Evolutionary conservation across 371 early-diverging fungal species (phyloP), one percentile per base, ranked within the genome.

Genomic region (Apophysomyces ossiformis): DNA sequence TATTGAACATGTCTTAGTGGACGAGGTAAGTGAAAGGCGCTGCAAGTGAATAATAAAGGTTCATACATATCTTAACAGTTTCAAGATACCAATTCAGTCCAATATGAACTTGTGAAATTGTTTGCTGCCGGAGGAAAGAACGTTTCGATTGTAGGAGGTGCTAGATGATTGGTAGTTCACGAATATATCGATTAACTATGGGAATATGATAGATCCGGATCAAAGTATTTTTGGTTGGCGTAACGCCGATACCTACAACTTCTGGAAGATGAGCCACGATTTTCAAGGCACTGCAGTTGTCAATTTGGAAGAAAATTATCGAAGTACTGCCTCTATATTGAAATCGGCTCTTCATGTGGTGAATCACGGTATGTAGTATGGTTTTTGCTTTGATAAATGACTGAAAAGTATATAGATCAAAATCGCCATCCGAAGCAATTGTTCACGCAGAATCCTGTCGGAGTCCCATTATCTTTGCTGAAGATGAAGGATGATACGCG

Each of bases 191-290:
- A 32, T 15, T 16, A 11, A 39, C 0, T 26, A 16, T 16, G 21
- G 5, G 43, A 13, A 37, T 56, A 16, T n/a, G 44, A 57, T 66
- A 79, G 83, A 83, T 65, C 83, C 79, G 11, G 83, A 87, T 61
- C 90, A 89, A 69, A 85, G 87, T 50, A 89, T 90, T 41, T 90
- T 83, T 68, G 85, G 85, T 5, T 90, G 86, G 77, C 74, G 90
- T 38, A 79, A 79, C 32, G 90, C 89, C 0, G 83, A 85, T 12
- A 72, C 78, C 18, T 78, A 72, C 46, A 89, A 89, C 68, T 87
- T 88, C 58, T 37, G 58, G 8, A 78, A 79, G 15, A 85, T 89
- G 73, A 64, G 73, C 13, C 58, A 61, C 1, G 72, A 74, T 11
- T 89, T 78, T 64, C 69, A 71, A 1, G 71, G 71, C 7, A 73